phyloP scores from a whole-genome alignment of 2,329 filamentous ascomycete genomes.

The Colletotrichum nymphaeae region DNA sequence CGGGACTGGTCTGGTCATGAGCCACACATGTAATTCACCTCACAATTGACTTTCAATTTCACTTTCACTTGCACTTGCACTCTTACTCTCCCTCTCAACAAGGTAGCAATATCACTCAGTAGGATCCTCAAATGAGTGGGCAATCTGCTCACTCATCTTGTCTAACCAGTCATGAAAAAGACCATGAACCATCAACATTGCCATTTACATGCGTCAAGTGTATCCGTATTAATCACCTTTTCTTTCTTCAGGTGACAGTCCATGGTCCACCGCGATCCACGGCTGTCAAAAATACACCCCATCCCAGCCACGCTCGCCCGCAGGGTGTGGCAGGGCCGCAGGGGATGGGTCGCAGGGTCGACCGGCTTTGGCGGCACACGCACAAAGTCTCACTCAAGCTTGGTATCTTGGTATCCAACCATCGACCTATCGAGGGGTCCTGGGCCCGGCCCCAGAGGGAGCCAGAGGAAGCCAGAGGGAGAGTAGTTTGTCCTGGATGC shows the following conservation, averaged over 20 bases:
- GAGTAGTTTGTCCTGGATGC: background rate
- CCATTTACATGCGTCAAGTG: background rate
- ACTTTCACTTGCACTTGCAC: no score
- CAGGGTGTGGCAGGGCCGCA: conserved; percentile 1
- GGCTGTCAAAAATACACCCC: background rate
- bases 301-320: background rate
- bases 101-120: background rate
- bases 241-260: background rate
- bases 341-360: conserved; percentile 3
- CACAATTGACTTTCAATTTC: background rate
- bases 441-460: background rate
- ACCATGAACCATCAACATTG: background rate
- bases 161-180: background rate
- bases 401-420: background rate
- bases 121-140: background rate
- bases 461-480: background rate
- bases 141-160: conserved; percentile 1
- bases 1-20: background rate
- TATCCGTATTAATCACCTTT: background rate
- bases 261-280: background rate
- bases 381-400: background rate
- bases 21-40: background rate
- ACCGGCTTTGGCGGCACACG: conserved; percentile 28
- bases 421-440: background rate
- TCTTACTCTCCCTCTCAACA: no score